Conservation (phyloP, 2,329 filamentous ascomycete species). For the Alternaria alternata region DNA sequence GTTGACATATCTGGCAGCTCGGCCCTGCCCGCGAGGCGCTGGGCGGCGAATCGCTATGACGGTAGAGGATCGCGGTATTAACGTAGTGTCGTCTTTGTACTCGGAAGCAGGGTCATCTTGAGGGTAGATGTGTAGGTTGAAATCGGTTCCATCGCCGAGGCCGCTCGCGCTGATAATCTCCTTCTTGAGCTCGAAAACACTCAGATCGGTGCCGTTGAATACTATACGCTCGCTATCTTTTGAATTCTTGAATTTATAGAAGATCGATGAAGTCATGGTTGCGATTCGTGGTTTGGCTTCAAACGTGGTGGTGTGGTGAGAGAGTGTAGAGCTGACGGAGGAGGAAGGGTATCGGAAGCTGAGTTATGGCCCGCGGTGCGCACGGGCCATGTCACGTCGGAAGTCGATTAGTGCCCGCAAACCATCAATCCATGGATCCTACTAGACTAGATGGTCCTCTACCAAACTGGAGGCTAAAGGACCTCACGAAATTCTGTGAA, state of each 20-base stretch:
- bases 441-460: neutral
- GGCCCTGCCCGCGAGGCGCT: conserved; percentile 84
- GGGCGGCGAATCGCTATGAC: conserved; percentile 89
- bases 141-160: conserved; percentile 93
- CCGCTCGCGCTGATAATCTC: conserved; percentile 96
- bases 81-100: conserved; percentile 97
- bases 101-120: conserved; percentile 87
- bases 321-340: conserved; percentile 14
- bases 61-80: conserved; percentile 93
- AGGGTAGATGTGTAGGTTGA: conserved; percentile 92
- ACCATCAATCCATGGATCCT: neutral
- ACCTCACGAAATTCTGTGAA: neutral
- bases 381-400: neutral
- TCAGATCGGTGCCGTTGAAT: conserved; percentile 97
- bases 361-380: neutral
- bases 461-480: neutral
- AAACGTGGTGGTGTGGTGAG: conserved; percentile 13
- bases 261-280: conserved; percentile 95
- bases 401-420: neutral
- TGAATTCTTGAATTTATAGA: conserved; percentile 99
- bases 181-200: conserved; percentile 97
- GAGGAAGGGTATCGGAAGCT: neutral
- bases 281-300: conserved; percentile 19
- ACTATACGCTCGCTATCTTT: conserved; percentile 93
- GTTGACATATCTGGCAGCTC: conserved; percentile 92